Conservation (phyloP, 495 filamentous ascomycete species). For the Tuber indicum region DNA sequence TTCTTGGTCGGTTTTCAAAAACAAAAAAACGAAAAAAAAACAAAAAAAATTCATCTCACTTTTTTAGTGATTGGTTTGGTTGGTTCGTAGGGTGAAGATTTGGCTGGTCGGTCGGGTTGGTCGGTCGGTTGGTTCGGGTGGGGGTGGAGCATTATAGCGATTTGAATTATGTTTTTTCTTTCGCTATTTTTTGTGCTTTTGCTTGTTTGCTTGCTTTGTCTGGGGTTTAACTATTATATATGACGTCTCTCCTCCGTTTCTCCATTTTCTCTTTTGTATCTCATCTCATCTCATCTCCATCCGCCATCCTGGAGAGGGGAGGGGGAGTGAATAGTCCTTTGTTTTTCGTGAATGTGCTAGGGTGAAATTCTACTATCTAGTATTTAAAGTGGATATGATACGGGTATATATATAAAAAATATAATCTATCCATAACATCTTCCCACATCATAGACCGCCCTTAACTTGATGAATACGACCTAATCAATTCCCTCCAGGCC, state of each 20-base stretch:
- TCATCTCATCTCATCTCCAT: background rate
- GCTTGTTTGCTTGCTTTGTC: background rate
- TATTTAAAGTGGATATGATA: background rate
- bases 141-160: slow-evolving; percentile 4
- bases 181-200: slow-evolving; percentile 13
- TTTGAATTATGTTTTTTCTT: slow-evolving; percentile 12
- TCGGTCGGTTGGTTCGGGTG: background rate
- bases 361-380: background rate
- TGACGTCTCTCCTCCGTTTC: background rate
- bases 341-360: background rate
- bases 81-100: background rate
- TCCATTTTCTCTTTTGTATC: background rate
- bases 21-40: too few relatives aligned
- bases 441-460: background rate
- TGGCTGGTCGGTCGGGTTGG: background rate
- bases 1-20: too few relatives aligned
- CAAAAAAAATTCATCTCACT: background rate
- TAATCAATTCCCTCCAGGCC: slow-evolving; percentile 64
- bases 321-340: slow-evolving; percentile 5
- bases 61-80: background rate
- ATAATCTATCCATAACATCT: background rate
- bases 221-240: background rate
- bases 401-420: background rate
- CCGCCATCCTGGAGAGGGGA: slow-evolving; percentile 5
- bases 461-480: background rate